Evolutionary conservation across 352 stramenopile genomes (phyloP).

Genomic region (Blastocystis sp.): DNA sequence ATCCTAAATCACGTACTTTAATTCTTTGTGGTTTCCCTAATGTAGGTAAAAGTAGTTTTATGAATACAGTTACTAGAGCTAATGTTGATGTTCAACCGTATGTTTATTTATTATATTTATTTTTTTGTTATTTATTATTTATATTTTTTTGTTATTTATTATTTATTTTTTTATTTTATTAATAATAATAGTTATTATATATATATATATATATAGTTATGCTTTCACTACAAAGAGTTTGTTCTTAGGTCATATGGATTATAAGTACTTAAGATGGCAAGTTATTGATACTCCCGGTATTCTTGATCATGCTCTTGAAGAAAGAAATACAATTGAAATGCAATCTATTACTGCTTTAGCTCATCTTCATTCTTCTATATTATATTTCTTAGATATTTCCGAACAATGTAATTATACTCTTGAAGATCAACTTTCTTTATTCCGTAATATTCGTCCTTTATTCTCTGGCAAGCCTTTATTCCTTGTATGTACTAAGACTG

Average conservation of each 20-base stretch:
- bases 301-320: slow-evolving; percentile 90
- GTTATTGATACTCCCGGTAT: slow-evolving; percentile 99
- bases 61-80: slow-evolving; percentile 98
- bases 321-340: slow-evolving; percentile 99
- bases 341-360: slow-evolving; percentile 95
- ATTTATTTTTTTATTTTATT: too few relatives aligned
- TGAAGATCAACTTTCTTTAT: slow-evolving; percentile 84
- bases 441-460: slow-evolving; percentile 85
- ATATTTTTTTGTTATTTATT: too few relatives aligned
- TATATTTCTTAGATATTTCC: slow-evolving; percentile 98
- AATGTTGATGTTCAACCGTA: slow-evolving; percentile 97
- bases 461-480: slow-evolving; percentile 97
- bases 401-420: slow-evolving; percentile 97
- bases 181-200: too few relatives aligned
- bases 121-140: too few relatives aligned
- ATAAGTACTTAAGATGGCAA: slow-evolving; percentile 91
- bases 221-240: slow-evolving; percentile 98
- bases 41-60: slow-evolving; percentile 98
- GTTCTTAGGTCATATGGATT: slow-evolving; percentile 97
- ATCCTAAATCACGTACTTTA: slow-evolving; percentile 92
- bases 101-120: too few relatives aligned
- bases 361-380: slow-evolving; percentile 88
- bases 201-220: too few relatives aligned
- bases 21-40: slow-evolving; percentile 95
- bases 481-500: slow-evolving; percentile 95